Conservation (phyloP, 2,329 filamentous ascomycete species). For the Plectosphaerella cucumerina region DNA sequence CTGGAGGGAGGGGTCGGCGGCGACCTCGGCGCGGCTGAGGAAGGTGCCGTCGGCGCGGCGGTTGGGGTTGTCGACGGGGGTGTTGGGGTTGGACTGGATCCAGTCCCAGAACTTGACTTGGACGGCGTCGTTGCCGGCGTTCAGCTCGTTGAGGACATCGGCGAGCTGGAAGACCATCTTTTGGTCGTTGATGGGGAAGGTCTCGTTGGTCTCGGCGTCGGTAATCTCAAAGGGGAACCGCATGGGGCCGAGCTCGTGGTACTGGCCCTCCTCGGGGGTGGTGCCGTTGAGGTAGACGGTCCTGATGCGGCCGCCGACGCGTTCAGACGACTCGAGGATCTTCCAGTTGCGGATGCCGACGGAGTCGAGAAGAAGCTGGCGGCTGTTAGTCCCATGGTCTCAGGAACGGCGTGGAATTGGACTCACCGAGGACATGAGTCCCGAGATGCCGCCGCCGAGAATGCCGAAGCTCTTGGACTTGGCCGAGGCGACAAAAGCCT, state of each 20-base stretch:
- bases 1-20: slow-evolving; percentile 14
- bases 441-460: slow-evolving; percentile 32
- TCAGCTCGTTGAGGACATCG: slow-evolving; percentile 33
- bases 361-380: slow-evolving; percentile 33
- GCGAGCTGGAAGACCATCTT: slow-evolving; percentile 37
- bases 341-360: slow-evolving; percentile 40
- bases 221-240: slow-evolving; percentile 34
- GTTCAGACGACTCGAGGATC: slow-evolving; percentile 34
- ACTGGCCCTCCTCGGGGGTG: slow-evolving; percentile 18
- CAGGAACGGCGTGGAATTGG: neutral
- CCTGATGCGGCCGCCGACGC: slow-evolving; percentile 37
- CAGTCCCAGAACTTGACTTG: slow-evolving; percentile 36
- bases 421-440: slow-evolving; percentile 21
- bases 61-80: slow-evolving; percentile 16
- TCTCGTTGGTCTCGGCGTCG: slow-evolving; percentile 34
- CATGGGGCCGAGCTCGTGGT: slow-evolving; percentile 38
- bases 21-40: slow-evolving; percentile 17
- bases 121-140: slow-evolving; percentile 22
- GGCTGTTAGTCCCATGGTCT: neutral
- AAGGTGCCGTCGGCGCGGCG: slow-evolving; percentile 22
- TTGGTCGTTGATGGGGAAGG: slow-evolving; percentile 35
- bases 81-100: slow-evolving; percentile 31
- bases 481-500: slow-evolving; percentile 13
- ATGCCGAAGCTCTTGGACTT: slow-evolving; percentile 24
- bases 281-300: slow-evolving; percentile 37